These are phyloP conservation scores for Guadua angustifolia DNA, from an alignment of 176 grass and related monocot genomes.

Conservation along the genomic window DNA sequence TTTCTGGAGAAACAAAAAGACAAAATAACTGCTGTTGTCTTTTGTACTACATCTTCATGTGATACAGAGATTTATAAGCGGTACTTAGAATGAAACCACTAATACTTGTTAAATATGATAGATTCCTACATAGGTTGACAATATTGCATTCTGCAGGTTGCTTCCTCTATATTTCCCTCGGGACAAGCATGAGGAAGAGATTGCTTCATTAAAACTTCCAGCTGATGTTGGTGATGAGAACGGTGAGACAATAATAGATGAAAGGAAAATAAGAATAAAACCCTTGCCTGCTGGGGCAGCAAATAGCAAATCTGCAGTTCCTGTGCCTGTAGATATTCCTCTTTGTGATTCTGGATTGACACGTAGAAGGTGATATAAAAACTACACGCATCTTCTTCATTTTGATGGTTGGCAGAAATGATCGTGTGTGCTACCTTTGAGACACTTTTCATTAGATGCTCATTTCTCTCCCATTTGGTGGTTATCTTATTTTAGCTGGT, in stretches of 20 bases:
- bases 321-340: slow-evolving; percentile 54
- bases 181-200: slow-evolving; percentile 94
- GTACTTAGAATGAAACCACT: slow-evolving; percentile 40
- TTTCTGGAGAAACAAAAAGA: slow-evolving; percentile 94
- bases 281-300: slow-evolving; percentile 66
- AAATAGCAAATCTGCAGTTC: slow-evolving; percentile 39
- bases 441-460: background rate
- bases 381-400: background rate
- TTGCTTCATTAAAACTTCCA: slow-evolving; percentile 81
- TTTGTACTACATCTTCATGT: slow-evolving; percentile 77
- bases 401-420: slow-evolving; percentile 15
- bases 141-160: slow-evolving; percentile 60
- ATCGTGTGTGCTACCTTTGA: background rate
- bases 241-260: slow-evolving; percentile 94
- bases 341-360: slow-evolving; percentile 74
- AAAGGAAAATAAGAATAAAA: slow-evolving; percentile 98
- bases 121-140: slow-evolving; percentile 26
- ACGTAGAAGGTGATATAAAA: slow-evolving; percentile 59
- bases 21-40: slow-evolving; percentile 87
- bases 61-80: slow-evolving; percentile 98
- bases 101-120: slow-evolving; percentile 11
- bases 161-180: slow-evolving; percentile 95
- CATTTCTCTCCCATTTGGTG: background rate
- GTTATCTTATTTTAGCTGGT: slow-evolving; percentile 30
- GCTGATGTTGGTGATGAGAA: slow-evolving; percentile 99